phyloP scores from a whole-genome alignment of 2,329 filamentous ascomycete genomes.

The Lasiodiplodia gonubiensis region DNA sequence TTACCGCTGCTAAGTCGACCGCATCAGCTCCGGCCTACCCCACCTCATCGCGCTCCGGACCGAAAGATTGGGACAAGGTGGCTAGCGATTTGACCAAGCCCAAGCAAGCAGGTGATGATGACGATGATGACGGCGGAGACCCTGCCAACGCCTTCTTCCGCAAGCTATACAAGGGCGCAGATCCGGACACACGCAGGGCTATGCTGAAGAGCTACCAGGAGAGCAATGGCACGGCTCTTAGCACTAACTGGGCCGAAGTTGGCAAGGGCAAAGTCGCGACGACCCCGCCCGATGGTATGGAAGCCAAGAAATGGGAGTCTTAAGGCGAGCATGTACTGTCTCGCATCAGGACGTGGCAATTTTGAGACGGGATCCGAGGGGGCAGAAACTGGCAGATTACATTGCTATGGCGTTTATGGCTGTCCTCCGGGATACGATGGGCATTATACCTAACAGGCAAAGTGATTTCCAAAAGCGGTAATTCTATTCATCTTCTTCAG shows the following conservation, averaged over 20 bases:
- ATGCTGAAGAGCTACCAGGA: constrained; percentile 99
- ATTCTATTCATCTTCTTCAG: not conserved
- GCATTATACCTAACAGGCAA: not conserved
- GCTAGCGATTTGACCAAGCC: constrained; percentile 54
- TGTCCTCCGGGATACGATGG: not conserved
- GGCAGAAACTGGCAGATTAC: not conserved
- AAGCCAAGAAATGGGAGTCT: constrained; percentile 67
- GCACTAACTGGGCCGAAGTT: constrained; percentile 90
- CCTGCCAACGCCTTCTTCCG: constrained; percentile 86
- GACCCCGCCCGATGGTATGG: constrained; percentile 75
- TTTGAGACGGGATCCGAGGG: not conserved
- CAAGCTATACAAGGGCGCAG: constrained; percentile 77
- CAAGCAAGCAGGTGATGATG: constrained; percentile 33
- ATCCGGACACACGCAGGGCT: constrained; percentile 80
- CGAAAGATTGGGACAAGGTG: constrained; percentile 92
- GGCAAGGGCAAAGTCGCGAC: constrained; percentile 73
- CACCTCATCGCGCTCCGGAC: constrained; percentile 80
- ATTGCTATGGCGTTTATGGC: constrained; percentile 27
- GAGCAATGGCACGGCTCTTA: constrained; percentile 90
- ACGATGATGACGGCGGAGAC: constrained; percentile 53
- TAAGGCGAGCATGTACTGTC: not conserved
- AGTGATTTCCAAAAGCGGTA: not conserved
- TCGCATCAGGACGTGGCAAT: too few species aligned
- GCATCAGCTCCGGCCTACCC: constrained; percentile 70
- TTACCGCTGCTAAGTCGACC: constrained; percentile 33